These are phyloP conservation scores for Martiniozyma asiatica DNA, from an alignment of 1,139 yeast species.

Conservation along the genomic window DNA sequence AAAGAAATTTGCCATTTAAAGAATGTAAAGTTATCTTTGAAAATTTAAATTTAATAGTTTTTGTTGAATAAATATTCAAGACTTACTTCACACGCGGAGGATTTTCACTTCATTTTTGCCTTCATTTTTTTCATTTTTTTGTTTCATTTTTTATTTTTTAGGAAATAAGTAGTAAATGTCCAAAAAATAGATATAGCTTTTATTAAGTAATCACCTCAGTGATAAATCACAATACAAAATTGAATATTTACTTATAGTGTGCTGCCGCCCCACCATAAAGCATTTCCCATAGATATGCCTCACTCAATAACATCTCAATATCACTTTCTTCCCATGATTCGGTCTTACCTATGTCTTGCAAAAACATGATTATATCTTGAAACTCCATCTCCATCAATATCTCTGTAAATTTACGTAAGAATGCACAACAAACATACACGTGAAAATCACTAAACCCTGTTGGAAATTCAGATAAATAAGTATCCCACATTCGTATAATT, in stretches of 20 bases:
- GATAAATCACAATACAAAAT: neutral
- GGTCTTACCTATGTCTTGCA: slow-evolving; percentile 79
- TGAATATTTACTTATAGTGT: slow-evolving; percentile 40
- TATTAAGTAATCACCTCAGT: too few relatives aligned
- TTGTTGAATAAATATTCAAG: too few relatives aligned
- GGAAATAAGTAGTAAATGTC: too few relatives aligned
- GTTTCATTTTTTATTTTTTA: neutral
- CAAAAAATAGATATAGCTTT: too few relatives aligned
- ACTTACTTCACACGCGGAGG: too few relatives aligned
- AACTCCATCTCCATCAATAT: slow-evolving; percentile 80
- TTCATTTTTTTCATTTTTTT: too few relatives aligned
- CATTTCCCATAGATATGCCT: slow-evolving; percentile 94
- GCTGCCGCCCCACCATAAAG: slow-evolving; percentile 82
- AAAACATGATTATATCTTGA: slow-evolving; percentile 82
- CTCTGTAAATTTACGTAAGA: slow-evolving; percentile 73
- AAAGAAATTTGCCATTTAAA: too few relatives aligned
- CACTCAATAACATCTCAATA: slow-evolving; percentile 82
- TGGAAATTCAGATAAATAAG: slow-evolving; percentile 81
- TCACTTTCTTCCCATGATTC: slow-evolving; percentile 78
- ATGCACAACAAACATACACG: slow-evolving; percentile 97
- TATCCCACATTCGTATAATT: slow-evolving; percentile 95
- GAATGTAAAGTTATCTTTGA: too few relatives aligned
- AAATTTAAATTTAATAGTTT: too few relatives aligned
- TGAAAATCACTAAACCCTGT: slow-evolving; percentile 88
- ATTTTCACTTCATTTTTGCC: too few relatives aligned